Evolutionary conservation across 129 eudicot species (phyloP).

Genomic region (Sambucus nigra): DNA sequence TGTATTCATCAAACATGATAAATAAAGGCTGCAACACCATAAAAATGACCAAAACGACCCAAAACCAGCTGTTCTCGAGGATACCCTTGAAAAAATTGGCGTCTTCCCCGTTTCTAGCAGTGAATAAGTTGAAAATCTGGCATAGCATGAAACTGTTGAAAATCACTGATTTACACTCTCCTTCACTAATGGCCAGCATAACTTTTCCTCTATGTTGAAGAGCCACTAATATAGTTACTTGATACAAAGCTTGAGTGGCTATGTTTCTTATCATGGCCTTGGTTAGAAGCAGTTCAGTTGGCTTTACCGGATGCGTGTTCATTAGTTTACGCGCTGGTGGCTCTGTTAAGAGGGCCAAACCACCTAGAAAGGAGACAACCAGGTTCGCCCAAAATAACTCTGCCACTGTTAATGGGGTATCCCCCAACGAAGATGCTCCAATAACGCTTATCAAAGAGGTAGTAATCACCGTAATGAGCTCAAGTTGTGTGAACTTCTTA

Average conservation of each 20-base stretch:
- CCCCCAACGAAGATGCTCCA: not conserved
- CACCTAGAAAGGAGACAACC: not conserved
- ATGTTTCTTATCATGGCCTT: conserved; percentile 7
- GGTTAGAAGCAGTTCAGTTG: conserved; percentile 7
- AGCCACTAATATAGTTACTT: not conserved
- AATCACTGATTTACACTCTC: conserved; percentile 5
- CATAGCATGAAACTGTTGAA: conserved; percentile 11
- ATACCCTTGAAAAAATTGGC: conserved; percentile 9
- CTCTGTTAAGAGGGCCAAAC: too few relatives aligned
- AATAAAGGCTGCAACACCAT: not conserved
- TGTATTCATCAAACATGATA: too few relatives aligned
- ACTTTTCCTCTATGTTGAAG: conserved; percentile 1
- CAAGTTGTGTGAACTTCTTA: conserved; percentile 9
- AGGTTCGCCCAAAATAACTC: conserved; percentile 10
- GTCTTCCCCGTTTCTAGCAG: too few relatives aligned
- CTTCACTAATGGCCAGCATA: not conserved
- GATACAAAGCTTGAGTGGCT: conserved; percentile 10
- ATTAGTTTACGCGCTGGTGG: too few relatives aligned
- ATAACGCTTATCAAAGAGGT: conserved; percentile 3
- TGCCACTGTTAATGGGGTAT: conserved; percentile 3
- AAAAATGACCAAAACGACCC: not conserved
- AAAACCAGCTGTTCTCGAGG: not conserved
- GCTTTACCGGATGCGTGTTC: not conserved
- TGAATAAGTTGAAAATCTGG: conserved; percentile 13
- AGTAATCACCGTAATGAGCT: conserved; percentile 3